Conservation (phyloP, 169 alveolate species). For the Babesia bigemina region DNA sequence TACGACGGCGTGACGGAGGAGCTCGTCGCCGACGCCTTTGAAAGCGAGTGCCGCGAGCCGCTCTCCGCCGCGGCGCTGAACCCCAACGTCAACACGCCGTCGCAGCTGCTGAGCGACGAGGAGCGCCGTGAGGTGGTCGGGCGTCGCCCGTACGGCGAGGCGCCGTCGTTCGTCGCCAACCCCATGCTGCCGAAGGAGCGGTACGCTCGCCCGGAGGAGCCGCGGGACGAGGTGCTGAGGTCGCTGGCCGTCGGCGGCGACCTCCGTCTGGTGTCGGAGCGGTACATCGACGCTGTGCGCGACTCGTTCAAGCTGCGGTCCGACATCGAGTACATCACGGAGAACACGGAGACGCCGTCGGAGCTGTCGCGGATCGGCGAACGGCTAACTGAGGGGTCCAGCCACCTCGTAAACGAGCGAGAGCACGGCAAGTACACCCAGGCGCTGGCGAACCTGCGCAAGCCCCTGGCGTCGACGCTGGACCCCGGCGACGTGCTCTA, state of each 20-base stretch:
- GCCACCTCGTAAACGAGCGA: neutral
- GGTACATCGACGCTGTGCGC: constrained; percentile 19
- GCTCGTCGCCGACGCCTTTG: constrained; percentile 4
- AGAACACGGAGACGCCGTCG: constrained; percentile 1
- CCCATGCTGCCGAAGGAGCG: constrained; percentile 41
- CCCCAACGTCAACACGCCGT: constrained; percentile 46
- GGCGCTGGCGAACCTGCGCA: constrained; percentile 28
- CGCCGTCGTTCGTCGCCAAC: constrained; percentile 25
- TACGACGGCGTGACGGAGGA: constrained; percentile 33
- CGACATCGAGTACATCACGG: constrained; percentile 39
- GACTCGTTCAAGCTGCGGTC: constrained; percentile 31
- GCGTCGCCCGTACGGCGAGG: constrained; percentile 22
- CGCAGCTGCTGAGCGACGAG: constrained; percentile 31
- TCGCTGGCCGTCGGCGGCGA: constrained; percentile 43
- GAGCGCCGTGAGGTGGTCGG: constrained; percentile 18
- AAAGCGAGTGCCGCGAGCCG: constrained; percentile 15
- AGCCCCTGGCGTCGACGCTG: constrained; percentile 41
- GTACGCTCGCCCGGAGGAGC: constrained; percentile 3
- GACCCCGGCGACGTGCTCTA: constrained; percentile 12
- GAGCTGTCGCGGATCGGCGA: constrained; percentile 18
- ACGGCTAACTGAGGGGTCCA: constrained; percentile 1
- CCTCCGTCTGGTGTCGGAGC: constrained; percentile 1
- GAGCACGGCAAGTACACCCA: constrained; percentile 26
- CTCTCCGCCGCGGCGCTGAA: constrained; percentile 24
- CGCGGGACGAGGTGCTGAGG: constrained; percentile 23